These are phyloP conservation scores for Picea glauca DNA, from an alignment of 75 land plant species.

Conservation along the genomic window DNA sequence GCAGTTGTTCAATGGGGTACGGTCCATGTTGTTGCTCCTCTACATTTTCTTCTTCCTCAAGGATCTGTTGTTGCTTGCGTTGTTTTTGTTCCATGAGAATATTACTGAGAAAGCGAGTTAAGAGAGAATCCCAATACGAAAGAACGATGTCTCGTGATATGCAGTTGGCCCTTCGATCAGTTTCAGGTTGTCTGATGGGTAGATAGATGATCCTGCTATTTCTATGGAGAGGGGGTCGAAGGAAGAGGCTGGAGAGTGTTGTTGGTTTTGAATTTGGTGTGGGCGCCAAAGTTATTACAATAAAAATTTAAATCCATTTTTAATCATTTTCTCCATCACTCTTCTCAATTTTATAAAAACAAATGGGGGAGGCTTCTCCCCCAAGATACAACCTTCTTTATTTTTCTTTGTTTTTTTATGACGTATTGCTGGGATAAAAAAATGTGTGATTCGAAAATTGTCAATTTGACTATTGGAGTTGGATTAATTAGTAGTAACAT, in stretches of 20 bases:
- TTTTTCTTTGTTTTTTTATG: no score
- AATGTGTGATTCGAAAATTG: no score
- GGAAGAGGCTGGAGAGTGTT: neutral
- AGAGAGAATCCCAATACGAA: neutral
- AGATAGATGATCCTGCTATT: neutral
- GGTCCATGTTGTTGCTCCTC: conserved; percentile 84
- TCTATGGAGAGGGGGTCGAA: neutral
- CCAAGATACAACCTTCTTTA: no score
- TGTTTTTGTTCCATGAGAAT: conserved; percentile 37
- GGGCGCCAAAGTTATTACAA: neutral
- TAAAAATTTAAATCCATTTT: no score
- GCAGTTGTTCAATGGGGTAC: conserved; percentile 84
- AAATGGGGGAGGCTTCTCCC: no score
- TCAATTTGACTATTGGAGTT: no score
- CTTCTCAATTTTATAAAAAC: no score
- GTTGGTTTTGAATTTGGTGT: neutral
- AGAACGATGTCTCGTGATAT: neutral
- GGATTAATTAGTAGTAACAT: no score
- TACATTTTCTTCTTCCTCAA: conserved; percentile 34
- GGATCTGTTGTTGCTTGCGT: conserved; percentile 25
- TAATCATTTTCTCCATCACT: no score
- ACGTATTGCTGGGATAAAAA: no score
- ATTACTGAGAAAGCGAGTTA: neutral
- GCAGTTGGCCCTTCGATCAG: neutral
- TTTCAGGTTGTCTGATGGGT: no score